Percentiles rank a stretch among this genome's conserved stretches.
Evolutionary conservation across 345 rosid species (phyloP).

Genomic region (Hibiscus tridactylites): DNA sequence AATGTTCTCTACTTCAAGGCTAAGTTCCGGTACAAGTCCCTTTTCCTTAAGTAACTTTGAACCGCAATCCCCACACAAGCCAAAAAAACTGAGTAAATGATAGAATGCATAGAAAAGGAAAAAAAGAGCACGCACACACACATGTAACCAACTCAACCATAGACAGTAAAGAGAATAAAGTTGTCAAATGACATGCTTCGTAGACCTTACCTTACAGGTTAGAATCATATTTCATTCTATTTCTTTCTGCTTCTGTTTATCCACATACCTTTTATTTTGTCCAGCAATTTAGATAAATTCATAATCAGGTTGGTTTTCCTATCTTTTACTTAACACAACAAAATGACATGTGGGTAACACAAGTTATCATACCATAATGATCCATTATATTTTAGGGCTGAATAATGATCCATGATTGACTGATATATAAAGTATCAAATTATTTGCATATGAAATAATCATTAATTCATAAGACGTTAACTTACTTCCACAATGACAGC

Average conservation of each 20-base stretch:
- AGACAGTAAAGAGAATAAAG: background rate
- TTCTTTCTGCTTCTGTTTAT: background rate
- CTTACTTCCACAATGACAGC: constrained; percentile 91
- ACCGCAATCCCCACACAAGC: background rate
- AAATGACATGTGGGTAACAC: background rate
- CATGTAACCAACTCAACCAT: background rate
- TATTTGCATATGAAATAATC: background rate
- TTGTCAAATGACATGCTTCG: background rate
- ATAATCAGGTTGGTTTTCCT: background rate
- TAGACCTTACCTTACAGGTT: background rate
- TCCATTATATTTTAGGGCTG: too few species aligned
- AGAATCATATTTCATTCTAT: background rate
- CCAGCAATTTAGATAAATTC: background rate
- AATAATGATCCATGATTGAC: background rate
- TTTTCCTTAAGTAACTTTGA: constrained; percentile 79
- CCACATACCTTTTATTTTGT: background rate
- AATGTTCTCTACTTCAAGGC: constrained; percentile 59
- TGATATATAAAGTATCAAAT: background rate
- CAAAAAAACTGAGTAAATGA: background rate
- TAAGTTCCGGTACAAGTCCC: constrained; percentile 55
- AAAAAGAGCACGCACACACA: background rate
- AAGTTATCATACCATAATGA: background rate
- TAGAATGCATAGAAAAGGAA: background rate
- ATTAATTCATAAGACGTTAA: constrained; percentile 1
- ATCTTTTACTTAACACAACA: background rate